Base-by-base conservation (phyloP, 192 early-diverging fungal species). In the Backusella luteola region DNA sequence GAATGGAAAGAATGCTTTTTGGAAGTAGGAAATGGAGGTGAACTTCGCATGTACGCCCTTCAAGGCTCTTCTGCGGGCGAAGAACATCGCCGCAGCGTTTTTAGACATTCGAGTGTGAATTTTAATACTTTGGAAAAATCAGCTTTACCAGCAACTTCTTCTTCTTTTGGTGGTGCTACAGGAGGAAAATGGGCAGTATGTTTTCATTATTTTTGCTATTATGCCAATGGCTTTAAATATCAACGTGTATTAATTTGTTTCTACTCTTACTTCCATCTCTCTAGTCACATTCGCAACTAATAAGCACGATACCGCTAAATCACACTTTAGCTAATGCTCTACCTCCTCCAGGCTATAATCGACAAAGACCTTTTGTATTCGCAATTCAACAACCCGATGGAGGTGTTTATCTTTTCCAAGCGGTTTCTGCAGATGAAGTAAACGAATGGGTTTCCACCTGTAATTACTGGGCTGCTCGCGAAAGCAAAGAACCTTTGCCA, bases 401-500 rank as follows among this genome's bases (percentile, higher is more conserved):
- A 14, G 90, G 90, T 29, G 92, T 93, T 17, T 96, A 95, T 69
- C 82, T 98, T 19, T 99, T 96, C 86, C 96, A 99, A 82, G 89
- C 91, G 0, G 80, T 81, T 15, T 90, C 86, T 9, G 85, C 87
- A 69, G 87, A 91, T 32, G 88, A 89, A 69, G 85, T 93, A 36
- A 87, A 88, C 19, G 89, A 88, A 59, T 99, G 97, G 97, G 93
- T 94, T 0, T 77, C 87, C 0, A 93, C 92, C 23, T 94, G 96
- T 72, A 99, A 97, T 84, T 95, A 92, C 80, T 99, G 96, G 96
- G 95, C 96, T 6, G 94, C 96, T 19, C 85, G 96, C 17, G 92
- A 90, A 69, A 95, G 92, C 67, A 96, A 94, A 80, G 94, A 94
- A 74, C 97, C 97, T 1, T 81, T 98, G 83, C 79, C 88, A 19